Conservation (phyloP, 176 grass and related monocot genomes). For the Raddia distichophylla region DNA sequence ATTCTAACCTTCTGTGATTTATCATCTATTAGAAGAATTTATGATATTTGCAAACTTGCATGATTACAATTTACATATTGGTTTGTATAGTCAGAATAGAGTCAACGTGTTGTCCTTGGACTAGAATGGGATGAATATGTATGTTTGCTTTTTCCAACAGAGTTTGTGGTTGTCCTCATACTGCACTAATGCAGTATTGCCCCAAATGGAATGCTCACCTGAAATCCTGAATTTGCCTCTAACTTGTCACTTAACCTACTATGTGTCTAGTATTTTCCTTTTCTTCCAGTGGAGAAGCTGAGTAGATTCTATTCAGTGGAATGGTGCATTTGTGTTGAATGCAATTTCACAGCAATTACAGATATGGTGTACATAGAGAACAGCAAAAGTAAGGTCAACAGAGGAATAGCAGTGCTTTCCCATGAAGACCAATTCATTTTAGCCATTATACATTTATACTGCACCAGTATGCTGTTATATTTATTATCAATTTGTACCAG, state of each 20-base stretch:
- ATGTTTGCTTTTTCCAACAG: not conserved
- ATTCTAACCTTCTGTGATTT: not conserved
- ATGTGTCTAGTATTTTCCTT: slow-evolving; percentile 1
- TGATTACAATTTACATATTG: slow-evolving; percentile 3
- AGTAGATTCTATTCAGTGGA: not conserved
- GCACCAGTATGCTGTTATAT: not conserved
- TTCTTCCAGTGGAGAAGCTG: not conserved
- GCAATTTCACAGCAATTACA: not conserved
- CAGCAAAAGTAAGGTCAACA: not conserved
- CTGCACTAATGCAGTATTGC: not conserved
- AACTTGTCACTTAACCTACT: not conserved
- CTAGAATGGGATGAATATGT: not conserved
- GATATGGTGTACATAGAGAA: not conserved
- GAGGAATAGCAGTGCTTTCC: not conserved
- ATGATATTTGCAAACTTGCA: not conserved
- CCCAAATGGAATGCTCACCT: not conserved
- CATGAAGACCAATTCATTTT: not conserved
- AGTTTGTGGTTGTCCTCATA: not conserved
- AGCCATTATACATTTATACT: not conserved
- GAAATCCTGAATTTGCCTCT: not conserved
- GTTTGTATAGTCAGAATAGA: slow-evolving; percentile 5
- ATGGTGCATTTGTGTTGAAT: slow-evolving; percentile 19
- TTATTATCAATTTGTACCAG: not conserved
- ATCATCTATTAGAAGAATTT: slow-evolving; percentile 9
- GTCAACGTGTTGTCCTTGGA: not conserved